Percentiles rank a stretch among this genome's conserved stretches.
Conservation (phyloP, 768 basidiomycete genomes). For the Lepiota brunneoincarnata region DNA sequence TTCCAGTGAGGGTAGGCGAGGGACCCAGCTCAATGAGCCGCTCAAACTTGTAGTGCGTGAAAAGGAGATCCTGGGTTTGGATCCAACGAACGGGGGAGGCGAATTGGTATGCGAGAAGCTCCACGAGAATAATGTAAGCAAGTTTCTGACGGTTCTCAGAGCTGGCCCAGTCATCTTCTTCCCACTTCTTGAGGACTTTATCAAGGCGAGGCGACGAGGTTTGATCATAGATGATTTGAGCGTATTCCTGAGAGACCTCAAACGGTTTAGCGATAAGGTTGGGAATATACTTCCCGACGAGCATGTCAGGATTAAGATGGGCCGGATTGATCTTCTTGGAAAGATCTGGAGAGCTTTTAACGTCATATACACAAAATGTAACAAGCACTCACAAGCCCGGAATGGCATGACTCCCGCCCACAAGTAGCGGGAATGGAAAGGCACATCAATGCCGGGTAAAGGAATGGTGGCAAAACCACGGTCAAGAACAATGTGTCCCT, state of each 20-base stretch:
- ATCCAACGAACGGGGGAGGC: constrained; percentile 99
- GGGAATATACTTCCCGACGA: constrained; percentile 94
- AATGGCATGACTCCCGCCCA: constrained; percentile 99
- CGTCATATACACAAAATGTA: not conserved
- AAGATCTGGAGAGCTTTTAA: constrained; percentile 53
- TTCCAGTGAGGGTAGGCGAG: constrained; percentile 92
- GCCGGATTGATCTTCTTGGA: constrained; percentile 96
- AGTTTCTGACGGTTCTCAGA: constrained; percentile 85
- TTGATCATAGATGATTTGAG: constrained; percentile 94
- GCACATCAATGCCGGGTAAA: constrained; percentile 95
- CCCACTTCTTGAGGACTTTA: constrained; percentile 93
- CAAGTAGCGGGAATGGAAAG: constrained; percentile 98
- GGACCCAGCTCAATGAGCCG: constrained; percentile 95
- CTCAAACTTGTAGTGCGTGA: constrained; percentile 83
- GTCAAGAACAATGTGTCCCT: constrained; percentile 91
- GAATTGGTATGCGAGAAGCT: constrained; percentile 96
- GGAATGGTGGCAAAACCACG: constrained; percentile 97
- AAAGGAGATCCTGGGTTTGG: constrained; percentile 95
- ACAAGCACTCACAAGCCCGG: constrained; percentile 77
- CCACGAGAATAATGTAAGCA: constrained; percentile 94
- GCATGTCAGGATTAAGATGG: constrained; percentile 91
- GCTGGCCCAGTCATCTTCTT: constrained; percentile 83
- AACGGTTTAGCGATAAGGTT: constrained; percentile 93
- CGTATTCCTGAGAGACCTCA: constrained; percentile 80
- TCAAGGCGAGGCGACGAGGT: constrained; percentile 94